Base-by-base conservation (phyloP, 2,329 filamentous ascomycete species). In the Ilyonectria robusta region DNA sequence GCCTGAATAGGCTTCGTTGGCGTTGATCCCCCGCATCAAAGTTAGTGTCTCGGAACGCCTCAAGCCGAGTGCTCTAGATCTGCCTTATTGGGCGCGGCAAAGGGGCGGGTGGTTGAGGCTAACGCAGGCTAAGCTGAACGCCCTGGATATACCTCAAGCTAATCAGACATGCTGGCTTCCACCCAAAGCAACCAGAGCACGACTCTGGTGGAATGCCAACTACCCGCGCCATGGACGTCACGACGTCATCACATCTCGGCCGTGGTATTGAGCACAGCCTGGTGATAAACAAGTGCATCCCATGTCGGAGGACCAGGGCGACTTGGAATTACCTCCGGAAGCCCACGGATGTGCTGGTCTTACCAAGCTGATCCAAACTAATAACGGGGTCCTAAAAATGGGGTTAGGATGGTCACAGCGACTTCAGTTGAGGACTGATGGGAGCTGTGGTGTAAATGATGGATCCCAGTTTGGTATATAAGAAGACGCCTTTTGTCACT, bases 11-110 rank as follows among this genome's bases (percentile, higher is more conserved):
- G 50, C 10, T 31, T 35, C 15, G 50, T 35, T 53, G 50, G 50
- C 33, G n/a, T 15, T 35, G 50, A 21, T 50, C 57, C 44, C 54
- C 57, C 57, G 57, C 57, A 35, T 50, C 6, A 17, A 21, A 29
- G 23, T 35, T 59, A 59, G 57, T 40, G 57, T 48, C 57, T 51
- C 57, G 57, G 57, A 59, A 51, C 26, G 44, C 19, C 31, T 29
- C 56, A 31, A 40, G 13, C 57, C 57, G 46, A 53, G 31, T 29
- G 29, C 26, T 51, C 37, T 50, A 17, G 35, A 33, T 40, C 44
- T n/a, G 19, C 57, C 31, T 21, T 26, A 29, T 59, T 48, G 47
- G 40, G 57, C 57, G 19, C 57, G 56, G 42, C 17, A 59, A 9
- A 10, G 17, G 23, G n/a, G 42, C 56, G 46, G 57, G 57, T 59